Evolutionary conservation across 2,329 filamentous ascomycete species (phyloP).

Genomic region (Coniella lustricola): DNA sequence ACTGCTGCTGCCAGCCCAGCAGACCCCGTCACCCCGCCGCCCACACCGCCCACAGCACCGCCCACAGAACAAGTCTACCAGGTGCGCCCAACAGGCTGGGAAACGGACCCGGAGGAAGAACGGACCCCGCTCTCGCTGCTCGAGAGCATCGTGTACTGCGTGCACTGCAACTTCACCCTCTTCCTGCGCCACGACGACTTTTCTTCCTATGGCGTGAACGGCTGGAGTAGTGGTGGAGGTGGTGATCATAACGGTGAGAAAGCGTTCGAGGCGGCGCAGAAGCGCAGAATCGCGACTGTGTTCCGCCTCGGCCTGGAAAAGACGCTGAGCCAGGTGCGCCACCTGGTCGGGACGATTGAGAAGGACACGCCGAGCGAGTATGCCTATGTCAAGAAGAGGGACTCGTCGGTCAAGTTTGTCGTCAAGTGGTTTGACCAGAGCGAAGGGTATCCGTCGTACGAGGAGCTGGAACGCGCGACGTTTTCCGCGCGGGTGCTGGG

Average conservation of each 20-base stretch:
- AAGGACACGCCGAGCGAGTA: conserved; percentile 27
- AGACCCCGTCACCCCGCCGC: background rate
- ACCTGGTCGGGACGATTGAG: conserved; percentile 32
- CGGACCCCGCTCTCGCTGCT: conserved; percentile 27
- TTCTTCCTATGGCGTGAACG: too few species aligned
- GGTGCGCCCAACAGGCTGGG: conserved; percentile 27
- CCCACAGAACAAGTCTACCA: conserved; percentile 14
- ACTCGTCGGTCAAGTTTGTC: conserved; percentile 16
- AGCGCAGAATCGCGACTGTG: conserved; percentile 28
- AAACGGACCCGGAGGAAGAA: conserved; percentile 27
- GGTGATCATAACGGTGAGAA: conserved; percentile 22
- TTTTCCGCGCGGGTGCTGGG: conserved; percentile 19
- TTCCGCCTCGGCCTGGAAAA: background rate
- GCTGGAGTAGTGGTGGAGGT: too few species aligned
- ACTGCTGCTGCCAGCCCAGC: too few species aligned
- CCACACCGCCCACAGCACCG: too few species aligned
- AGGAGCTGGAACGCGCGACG: conserved; percentile 19
- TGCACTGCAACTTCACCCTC: conserved; percentile 29
- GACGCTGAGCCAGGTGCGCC: conserved; percentile 28
- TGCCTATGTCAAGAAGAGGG: conserved; percentile 5
- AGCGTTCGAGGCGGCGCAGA: conserved; percentile 10
- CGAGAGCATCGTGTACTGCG: conserved; percentile 23
- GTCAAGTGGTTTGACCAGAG: conserved; percentile 23
- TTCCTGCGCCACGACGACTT: conserved; percentile 28
- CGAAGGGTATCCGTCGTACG: conserved; percentile 19